Evolutionary conservation across 164 flowering plant genomes (phyloP).

Genomic region (Stephania cephalantha): DNA sequence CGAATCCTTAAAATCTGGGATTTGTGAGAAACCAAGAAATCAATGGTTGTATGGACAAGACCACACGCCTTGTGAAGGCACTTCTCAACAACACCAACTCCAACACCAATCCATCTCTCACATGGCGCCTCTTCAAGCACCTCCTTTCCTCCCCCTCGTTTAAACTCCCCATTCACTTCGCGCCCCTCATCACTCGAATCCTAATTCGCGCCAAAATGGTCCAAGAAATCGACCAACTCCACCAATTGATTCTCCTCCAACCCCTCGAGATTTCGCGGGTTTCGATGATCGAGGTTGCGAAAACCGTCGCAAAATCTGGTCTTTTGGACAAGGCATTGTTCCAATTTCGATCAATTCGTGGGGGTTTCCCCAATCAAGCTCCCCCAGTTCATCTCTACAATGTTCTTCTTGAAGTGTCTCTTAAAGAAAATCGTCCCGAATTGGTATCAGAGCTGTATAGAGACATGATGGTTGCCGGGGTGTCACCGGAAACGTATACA

Average conservation of each 20-base stretch:
- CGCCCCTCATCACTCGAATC: slow-evolving; percentile 47
- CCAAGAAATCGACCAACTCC: slow-evolving; percentile 51
- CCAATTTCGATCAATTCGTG: slow-evolving; percentile 53
- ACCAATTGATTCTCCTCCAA: slow-evolving; percentile 30
- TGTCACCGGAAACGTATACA: slow-evolving; percentile 66
- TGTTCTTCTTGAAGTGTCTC: slow-evolving; percentile 40
- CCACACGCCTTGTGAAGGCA: slow-evolving; percentile 32
- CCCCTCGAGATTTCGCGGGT: slow-evolving; percentile 18
- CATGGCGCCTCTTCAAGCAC: slow-evolving; percentile 75
- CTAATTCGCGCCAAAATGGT: slow-evolving; percentile 53
- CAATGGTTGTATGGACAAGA: slow-evolving; percentile 20
- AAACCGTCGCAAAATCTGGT: slow-evolving; percentile 33
- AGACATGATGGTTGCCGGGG: slow-evolving; percentile 56
- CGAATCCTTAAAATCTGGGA: too few relatives aligned
- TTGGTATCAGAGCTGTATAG: slow-evolving; percentile 52
- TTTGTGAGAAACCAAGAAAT: neutral
- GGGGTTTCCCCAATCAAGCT: slow-evolving; percentile 33
- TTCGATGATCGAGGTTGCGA: slow-evolving; percentile 29
- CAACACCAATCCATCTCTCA: slow-evolving; percentile 42
- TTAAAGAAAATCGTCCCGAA: slow-evolving; percentile 30
- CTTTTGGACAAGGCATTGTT: slow-evolving; percentile 42
- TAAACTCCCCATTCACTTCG: slow-evolving; percentile 17
- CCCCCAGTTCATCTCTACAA: slow-evolving; percentile 60
- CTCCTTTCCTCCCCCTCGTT: slow-evolving; percentile 35
- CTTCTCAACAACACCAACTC: slow-evolving; percentile 43